phyloP scores from a whole-genome alignment of 805 yeast species.

The Saturnispora galanensis region DNA sequence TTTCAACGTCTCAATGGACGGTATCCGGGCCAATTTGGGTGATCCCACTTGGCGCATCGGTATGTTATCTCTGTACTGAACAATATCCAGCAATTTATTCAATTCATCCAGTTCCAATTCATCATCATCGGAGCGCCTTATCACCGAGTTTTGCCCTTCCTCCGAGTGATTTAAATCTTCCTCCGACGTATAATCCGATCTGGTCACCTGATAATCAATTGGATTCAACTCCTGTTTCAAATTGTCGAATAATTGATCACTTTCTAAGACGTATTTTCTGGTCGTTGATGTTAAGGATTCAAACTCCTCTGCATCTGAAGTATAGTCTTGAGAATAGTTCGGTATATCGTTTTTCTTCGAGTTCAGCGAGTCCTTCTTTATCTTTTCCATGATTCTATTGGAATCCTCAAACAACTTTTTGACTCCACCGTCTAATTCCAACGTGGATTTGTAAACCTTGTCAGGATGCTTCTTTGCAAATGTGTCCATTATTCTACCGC shows the following conservation, averaged over 20 bases:
- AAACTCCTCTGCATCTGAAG: constrained; percentile 24
- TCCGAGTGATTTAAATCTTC: constrained; percentile 5
- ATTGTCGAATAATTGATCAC: constrained; percentile 20
- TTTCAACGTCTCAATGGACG: neutral
- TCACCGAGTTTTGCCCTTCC: too few species aligned
- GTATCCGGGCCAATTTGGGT: neutral
- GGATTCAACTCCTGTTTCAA: constrained; percentile 17
- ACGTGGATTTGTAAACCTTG: constrained; percentile 8
- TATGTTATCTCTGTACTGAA: constrained; percentile 1
- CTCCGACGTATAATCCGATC: constrained; percentile 22
- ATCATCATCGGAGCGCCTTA: neutral
- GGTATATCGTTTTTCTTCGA: neutral
- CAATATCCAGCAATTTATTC: constrained; percentile 4
- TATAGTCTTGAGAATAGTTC: constrained; percentile 16
- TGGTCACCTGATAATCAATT: constrained; percentile 7
- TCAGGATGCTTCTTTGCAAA: constrained; percentile 21
- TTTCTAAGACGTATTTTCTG: constrained; percentile 18
- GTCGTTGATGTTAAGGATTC: constrained; percentile 17
- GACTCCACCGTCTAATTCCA: constrained; percentile 13
- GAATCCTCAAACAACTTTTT: neutral
- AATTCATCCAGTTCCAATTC: constrained; percentile 1
- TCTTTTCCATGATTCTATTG: constrained; percentile 2
- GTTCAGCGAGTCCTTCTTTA: constrained; percentile 4
- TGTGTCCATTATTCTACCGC: constrained; percentile 20
- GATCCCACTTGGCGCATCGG: neutral